phyloP scores from a whole-genome alignment of 164 flowering plant genomes.

The Sextonia rubra region DNA sequence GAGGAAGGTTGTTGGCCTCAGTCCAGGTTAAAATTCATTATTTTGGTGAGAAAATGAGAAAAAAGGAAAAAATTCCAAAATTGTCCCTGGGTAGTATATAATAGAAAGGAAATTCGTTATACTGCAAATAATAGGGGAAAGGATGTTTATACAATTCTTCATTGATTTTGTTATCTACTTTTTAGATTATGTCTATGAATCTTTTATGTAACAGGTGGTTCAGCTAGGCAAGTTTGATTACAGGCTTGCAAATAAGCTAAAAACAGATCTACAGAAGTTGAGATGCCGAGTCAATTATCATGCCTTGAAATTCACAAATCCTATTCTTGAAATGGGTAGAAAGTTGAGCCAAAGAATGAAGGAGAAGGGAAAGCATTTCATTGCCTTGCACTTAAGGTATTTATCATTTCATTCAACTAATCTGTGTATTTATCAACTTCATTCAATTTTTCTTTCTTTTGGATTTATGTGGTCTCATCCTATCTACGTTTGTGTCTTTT shows the following conservation, averaged over 20 bases:
- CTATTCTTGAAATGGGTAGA: slow-evolving; percentile 58
- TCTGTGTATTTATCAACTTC: background rate
- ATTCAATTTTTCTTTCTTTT: background rate
- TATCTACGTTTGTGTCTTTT: background rate
- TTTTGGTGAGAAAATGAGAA: too few species aligned
- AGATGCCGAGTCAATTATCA: slow-evolving; percentile 91
- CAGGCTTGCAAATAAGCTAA: slow-evolving; percentile 76
- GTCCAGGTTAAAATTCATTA: too few species aligned
- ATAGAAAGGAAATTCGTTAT: too few species aligned
- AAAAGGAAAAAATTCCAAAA: too few species aligned
- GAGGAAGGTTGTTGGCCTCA: too few species aligned
- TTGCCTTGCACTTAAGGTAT: slow-evolving; percentile 83
- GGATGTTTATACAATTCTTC: background rate
- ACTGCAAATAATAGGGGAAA: background rate
- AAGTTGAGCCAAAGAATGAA: slow-evolving; percentile 61
- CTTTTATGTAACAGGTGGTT: slow-evolving; percentile 44
- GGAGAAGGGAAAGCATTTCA: slow-evolving; percentile 57
- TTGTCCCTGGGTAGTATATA: too few species aligned
- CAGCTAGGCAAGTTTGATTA: slow-evolving; percentile 82
- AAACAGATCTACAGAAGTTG: slow-evolving; percentile 66
- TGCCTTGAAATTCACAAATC: slow-evolving; percentile 68
- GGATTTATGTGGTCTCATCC: background rate
- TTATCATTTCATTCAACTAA: background rate
- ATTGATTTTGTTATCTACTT: background rate
- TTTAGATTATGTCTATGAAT: background rate